Base-by-base conservation (phyloP, 2,329 filamentous ascomycete species). In the Fusarium veterinarium region DNA sequence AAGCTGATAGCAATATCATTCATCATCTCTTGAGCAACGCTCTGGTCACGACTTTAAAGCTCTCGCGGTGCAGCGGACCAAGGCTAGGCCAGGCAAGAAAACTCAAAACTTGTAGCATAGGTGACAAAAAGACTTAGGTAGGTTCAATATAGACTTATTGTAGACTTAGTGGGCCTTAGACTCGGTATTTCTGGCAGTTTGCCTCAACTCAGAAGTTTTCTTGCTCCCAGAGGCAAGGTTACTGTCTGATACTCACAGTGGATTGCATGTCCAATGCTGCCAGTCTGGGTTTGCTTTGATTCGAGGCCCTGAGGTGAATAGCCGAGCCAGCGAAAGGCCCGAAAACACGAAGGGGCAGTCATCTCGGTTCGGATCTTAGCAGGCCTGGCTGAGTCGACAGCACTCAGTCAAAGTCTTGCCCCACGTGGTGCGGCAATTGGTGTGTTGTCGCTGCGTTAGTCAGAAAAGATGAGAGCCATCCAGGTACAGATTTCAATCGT, bases 381-480 rank as follows among this genome's bases (percentile, higher is more conserved):
- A 42, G 48, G 60, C 37, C 42, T 57, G 31, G 33, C 40, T 67
- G 66, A 67, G 61, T 69, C 66, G 57, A 51, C 56, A 60, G 49
- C 33, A 48, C 44, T 61, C 53, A 30, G 46, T 48, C n/a, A 45
- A 63, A 37, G 42, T 38, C 41, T 64, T 59, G 38, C 67, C 72
- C 75, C 75, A 75, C 75, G 75, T 77, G 72, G 67, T 74, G 60
- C 61, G 64, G 65, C 46, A 70, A 49, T 64, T 66, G 56, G 46
- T 60, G 49, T 52, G 30, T 51, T 71, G 46, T 73, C 42, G 25
- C 40, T 23, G 25, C 44, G 17, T 68, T 65, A 46, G 45, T 60
- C 35, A 59, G 33, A 48, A 48, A 45, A 38, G 31, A 48, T n/a
- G 25, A 37, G 52, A 59, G 44, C 65, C 67, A 64, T 73, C 66